These are phyloP conservation scores for Rhizopus sp. DNA, from an alignment of 371 early-diverging fungal genomes.

Conservation along the genomic window DNA sequence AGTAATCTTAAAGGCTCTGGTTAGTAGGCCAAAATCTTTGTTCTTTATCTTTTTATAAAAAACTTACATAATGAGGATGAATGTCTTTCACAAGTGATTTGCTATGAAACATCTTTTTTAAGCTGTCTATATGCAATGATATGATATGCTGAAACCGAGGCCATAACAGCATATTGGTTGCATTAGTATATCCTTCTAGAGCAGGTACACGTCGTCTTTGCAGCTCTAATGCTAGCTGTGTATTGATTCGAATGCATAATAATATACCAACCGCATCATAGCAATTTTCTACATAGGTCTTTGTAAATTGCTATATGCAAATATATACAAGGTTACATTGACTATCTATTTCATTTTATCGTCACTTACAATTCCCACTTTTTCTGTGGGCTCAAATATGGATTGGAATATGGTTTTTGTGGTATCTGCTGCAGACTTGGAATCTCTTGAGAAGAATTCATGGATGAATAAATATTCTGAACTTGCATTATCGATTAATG, in stretches of 20 bases:
- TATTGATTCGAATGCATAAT: constrained; percentile 85
- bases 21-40: background rate
- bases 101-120: constrained; percentile 66
- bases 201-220: constrained; percentile 80
- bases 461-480: constrained; percentile 89
- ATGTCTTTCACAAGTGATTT: constrained; percentile 73
- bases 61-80: constrained; percentile 81
- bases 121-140: constrained; percentile 84
- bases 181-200: constrained; percentile 81
- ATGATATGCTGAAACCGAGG: constrained; percentile 89
- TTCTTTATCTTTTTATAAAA: background rate
- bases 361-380: constrained; percentile 64
- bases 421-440: constrained; percentile 45
- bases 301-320: constrained; percentile 55
- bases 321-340: background rate
- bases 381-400: constrained; percentile 86
- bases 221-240: constrained; percentile 77
- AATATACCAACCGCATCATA: constrained; percentile 89
- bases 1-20: constrained; percentile 32
- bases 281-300: constrained; percentile 70
- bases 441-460: constrained; percentile 80
- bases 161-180: constrained; percentile 90
- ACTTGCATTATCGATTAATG: constrained; percentile 89
- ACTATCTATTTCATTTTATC: background rate
- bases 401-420: constrained; percentile 60